These are phyloP conservation scores for Gynostemma pentaphyllum DNA, from an alignment of 306 rosid genomes.

Conservation along the genomic window DNA sequence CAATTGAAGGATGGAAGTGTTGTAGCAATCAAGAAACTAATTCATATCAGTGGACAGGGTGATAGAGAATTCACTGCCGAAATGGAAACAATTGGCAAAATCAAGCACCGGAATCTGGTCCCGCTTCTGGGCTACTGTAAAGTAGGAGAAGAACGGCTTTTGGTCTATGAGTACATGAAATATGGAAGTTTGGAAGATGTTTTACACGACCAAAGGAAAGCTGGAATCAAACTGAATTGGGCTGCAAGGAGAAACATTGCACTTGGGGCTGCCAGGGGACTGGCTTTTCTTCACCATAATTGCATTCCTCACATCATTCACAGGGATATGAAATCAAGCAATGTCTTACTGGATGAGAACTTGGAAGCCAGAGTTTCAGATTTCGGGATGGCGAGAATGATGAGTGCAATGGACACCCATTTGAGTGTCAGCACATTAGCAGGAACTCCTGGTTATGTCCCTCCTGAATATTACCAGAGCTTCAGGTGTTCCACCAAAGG, in stretches of 20 bases:
- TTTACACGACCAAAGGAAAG: slow-evolving; percentile 60
- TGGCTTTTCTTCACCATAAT: slow-evolving; percentile 86
- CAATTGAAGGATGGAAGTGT: slow-evolving; percentile 74
- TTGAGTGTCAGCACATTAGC: slow-evolving; percentile 94
- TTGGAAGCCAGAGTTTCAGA: slow-evolving; percentile 93
- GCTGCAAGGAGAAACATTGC: slow-evolving; percentile 71
- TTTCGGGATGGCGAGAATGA: slow-evolving; percentile 94
- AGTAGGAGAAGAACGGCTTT: slow-evolving; percentile 80
- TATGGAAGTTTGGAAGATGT: slow-evolving; percentile 93
- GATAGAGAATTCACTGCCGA: slow-evolving; percentile 97
- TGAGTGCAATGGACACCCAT: slow-evolving; percentile 98
- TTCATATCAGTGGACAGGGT: slow-evolving; percentile 89
- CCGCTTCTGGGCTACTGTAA: slow-evolving; percentile 94
- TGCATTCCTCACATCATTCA: slow-evolving; percentile 94
- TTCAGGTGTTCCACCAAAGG: slow-evolving; percentile 86
- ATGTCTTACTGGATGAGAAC: slow-evolving; percentile 75
- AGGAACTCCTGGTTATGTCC: slow-evolving; percentile 94
- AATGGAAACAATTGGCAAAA: slow-evolving; percentile 97
- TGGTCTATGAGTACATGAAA: slow-evolving; percentile 91
- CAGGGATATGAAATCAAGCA: slow-evolving; percentile 97
- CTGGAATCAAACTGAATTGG: slow-evolving; percentile 75
- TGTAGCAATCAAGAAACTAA: slow-evolving; percentile 89
- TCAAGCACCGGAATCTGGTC: slow-evolving; percentile 90
- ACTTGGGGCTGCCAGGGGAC: slow-evolving; percentile 84
- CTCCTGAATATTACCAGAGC: slow-evolving; percentile 96